Base-by-base conservation (phyloP, 1,284 basidiomycete species). In the Sporisorium reilianum region DNA sequence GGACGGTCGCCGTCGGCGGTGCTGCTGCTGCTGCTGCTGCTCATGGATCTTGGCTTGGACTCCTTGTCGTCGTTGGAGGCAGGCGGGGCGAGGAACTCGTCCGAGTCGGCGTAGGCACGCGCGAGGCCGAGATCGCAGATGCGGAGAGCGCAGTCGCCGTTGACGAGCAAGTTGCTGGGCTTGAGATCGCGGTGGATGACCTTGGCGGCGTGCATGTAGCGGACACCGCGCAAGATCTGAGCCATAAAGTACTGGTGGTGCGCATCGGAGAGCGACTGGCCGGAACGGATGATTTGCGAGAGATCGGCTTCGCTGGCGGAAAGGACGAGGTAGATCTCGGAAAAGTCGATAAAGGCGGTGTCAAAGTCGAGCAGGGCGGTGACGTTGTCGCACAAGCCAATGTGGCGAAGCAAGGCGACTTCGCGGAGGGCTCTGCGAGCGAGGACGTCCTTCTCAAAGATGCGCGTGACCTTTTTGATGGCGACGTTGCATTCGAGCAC, bases 41-140 rank as follows among this genome's bases (percentile, higher is more conserved):
- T 60, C 55, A 54, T 64, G 18, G 53, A 48, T 30, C 52, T 55
- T 23, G 55, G 44, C 38, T 46, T 59, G 26, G 57, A 18, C 28
- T 68, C 52, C 46, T 42, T 28, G 3, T 64, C 60, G 18, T 73
- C 61, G n/a, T 23, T 64, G 42, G 53, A 49, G 10, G 58, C 36
- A 16, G 62, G 57, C 26, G 63, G 54, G 3, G 68, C 58, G 12
- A 48, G 40, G 55, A 55, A 64, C 14, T 68, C 32, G 51, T 64
- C 59, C 25, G 63, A 40, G 38, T 76, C 58, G 25, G 74, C 74
- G 20, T 67, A 83, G 16, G 80, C 80, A 3, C 83, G 69, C 5
- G 83, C 82, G 34, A 84, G 70, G 22, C 83, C 83, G 55, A 84
- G 78, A 61, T 84, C 83, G 64, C 83, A 84, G 48, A 84, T 61